Evolutionary conservation across 345 rosid genomes (phyloP).

Genomic region (Sisymbrium irio): DNA sequence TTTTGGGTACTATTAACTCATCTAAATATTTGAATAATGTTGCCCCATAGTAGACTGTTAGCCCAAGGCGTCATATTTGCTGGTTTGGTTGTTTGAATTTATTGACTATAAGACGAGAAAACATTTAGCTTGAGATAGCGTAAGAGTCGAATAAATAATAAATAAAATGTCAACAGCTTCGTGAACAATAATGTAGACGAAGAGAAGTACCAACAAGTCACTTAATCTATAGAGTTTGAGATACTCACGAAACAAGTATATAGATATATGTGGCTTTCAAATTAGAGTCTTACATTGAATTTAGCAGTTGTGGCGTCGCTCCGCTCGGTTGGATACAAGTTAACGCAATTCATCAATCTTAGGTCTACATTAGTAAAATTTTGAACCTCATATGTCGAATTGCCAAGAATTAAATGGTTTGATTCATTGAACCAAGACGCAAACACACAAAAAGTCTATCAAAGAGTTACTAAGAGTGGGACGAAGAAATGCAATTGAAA

Average conservation of each 20-base stretch:
- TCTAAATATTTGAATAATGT: neutral
- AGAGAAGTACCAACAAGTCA: conserved; percentile 1
- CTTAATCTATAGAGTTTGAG: neutral
- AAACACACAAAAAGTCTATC: neutral
- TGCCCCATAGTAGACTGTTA: neutral
- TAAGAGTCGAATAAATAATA: neutral
- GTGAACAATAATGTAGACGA: neutral
- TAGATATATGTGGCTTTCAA: neutral
- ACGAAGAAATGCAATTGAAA: neutral
- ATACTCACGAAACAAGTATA: neutral
- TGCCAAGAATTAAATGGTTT: neutral
- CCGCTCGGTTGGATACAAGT: neutral
- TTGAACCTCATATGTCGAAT: neutral
- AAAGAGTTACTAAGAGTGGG: neutral
- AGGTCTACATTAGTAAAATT: neutral
- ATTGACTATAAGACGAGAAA: neutral
- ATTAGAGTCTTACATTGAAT: neutral
- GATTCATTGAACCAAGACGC: conserved; percentile 5
- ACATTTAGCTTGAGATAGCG: neutral
- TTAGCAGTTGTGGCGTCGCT: neutral
- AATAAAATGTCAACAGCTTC: neutral
- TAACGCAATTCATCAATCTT: neutral
- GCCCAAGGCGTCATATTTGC: neutral
- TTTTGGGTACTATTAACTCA: neutral
- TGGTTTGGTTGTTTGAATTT: neutral